Percentiles rank a stretch among this genome's conserved stretches.
Evolutionary conservation across 768 basidiomycete genomes (phyloP).

Genomic region (Phallus indusiatus): DNA sequence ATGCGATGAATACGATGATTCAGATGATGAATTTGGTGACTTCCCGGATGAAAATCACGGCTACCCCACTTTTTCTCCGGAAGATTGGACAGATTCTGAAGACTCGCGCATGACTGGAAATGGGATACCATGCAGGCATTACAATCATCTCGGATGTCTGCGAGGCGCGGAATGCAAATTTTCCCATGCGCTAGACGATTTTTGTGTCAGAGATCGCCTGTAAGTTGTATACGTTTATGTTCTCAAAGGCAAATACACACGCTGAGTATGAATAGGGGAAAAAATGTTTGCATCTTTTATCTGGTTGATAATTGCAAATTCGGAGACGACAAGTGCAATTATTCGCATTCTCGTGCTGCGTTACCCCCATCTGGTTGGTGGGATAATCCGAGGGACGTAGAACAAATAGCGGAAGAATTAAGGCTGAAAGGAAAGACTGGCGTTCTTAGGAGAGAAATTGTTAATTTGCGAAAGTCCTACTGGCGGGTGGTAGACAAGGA

Average conservation of each 20-base stretch:
- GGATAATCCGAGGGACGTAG: background rate
- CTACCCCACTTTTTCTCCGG: background rate
- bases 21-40: background rate
- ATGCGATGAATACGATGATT: no score
- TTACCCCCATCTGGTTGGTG: background rate
- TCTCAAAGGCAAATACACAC: background rate
- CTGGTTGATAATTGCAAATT: background rate
- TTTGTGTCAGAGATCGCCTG: constrained; percentile 13
- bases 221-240: background rate
- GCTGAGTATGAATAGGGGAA: background rate
- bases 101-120: constrained; percentile 13
- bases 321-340: background rate
- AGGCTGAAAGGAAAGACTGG: background rate
- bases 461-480: background rate
- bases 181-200: constrained; percentile 16
- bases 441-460: background rate
- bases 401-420: background rate
- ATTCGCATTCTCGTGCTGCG: background rate
- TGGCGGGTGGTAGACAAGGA: background rate
- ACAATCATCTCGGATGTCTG: constrained; percentile 18
- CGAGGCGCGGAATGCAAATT: constrained; percentile 13
- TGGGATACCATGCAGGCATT: constrained; percentile 15
- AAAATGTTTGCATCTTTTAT: background rate
- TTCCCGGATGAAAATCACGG: background rate
- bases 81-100: constrained; percentile 12